Conservation (phyloP, 164 flowering plant genomes). For the Macadamia tetraphylla region DNA sequence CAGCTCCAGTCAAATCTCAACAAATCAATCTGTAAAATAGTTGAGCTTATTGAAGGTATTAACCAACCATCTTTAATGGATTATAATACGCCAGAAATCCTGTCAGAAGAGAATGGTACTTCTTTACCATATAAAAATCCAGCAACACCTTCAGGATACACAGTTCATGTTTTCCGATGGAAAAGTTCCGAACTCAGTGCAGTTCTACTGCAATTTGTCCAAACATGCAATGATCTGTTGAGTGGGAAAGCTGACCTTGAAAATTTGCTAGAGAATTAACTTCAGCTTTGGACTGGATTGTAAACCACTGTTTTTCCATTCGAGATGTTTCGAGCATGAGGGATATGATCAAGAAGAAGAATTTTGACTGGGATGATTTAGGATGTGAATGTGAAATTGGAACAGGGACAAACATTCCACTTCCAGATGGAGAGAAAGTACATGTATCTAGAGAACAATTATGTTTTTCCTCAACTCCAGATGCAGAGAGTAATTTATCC, state of each 20-base stretch:
- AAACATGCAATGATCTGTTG: slow-evolving; percentile 41
- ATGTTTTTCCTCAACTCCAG: slow-evolving; percentile 4
- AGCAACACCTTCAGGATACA: slow-evolving; percentile 33
- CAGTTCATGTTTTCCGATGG: slow-evolving; percentile 66
- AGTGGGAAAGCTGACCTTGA: slow-evolving; percentile 41
- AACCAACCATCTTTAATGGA: slow-evolving; percentile 28
- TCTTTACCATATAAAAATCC: slow-evolving; percentile 15
- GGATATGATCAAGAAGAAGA: slow-evolving; percentile 29
- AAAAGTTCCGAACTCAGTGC: slow-evolving; percentile 47
- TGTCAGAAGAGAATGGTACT: slow-evolving; percentile 23
- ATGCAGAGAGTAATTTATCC: slow-evolving; percentile 15
- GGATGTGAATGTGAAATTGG: slow-evolving; percentile 38
- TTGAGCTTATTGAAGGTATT: slow-evolving; percentile 69
- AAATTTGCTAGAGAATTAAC: slow-evolving; percentile 40
- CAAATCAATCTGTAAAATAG: slow-evolving; percentile 48
- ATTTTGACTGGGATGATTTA: slow-evolving; percentile 37
- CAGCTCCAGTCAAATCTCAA: slow-evolving; percentile 30
- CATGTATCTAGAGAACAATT: slow-evolving; percentile 14
- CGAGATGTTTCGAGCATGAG: slow-evolving; percentile 56
- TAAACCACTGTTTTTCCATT: slow-evolving; percentile 50
- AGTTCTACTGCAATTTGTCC: slow-evolving; percentile 36
- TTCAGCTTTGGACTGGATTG: slow-evolving; percentile 52
- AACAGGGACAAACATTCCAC: slow-evolving; percentile 6
- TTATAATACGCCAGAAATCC: slow-evolving; percentile 18
- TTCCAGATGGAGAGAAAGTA: slow-evolving; percentile 11